Conservation (phyloP, 2,329 filamentous ascomycete species). For the Aspergillus aculeatinus region DNA sequence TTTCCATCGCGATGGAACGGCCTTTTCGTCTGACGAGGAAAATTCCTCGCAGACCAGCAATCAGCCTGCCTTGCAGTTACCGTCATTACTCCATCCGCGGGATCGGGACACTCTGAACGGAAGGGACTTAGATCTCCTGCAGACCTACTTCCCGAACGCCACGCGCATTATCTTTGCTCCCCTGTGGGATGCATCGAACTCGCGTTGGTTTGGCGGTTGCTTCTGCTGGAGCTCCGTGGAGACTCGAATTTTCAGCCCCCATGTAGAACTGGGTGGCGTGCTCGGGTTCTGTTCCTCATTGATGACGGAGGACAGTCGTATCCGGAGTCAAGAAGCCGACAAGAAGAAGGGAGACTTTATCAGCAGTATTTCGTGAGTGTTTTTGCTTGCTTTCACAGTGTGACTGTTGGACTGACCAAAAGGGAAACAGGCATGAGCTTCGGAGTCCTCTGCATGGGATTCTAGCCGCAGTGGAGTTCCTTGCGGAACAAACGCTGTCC, state of each 20-base stretch:
- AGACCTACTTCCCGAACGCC: neutral
- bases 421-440: neutral
- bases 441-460: constrained; percentile 25
- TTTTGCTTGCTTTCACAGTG: neutral
- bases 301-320: constrained; percentile 34
- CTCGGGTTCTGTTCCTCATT: constrained; percentile 46
- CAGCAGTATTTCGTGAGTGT: constrained; percentile 41
- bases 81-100: neutral
- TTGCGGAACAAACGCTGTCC: constrained; percentile 45
- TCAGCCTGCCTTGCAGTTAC: neutral
- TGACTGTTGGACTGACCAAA: neutral
- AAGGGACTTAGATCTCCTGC: neutral
- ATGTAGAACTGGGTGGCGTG: constrained; percentile 43
- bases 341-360: constrained; percentile 51
- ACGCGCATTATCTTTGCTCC: constrained; percentile 39
- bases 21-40: constrained; percentile 17
- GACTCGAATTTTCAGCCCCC: constrained; percentile 30
- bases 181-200: constrained; percentile 44
- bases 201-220: constrained; percentile 41
- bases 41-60: neutral
- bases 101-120: neutral
- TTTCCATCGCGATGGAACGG: constrained; percentile 16
- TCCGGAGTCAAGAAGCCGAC: constrained; percentile 27
- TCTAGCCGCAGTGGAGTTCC: constrained; percentile 47
- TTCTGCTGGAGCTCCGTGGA: constrained; percentile 35